A percentile compares a stretch with the other conserved stretches of the same genome.
phyloP scores from a whole-genome alignment of 2,329 filamentous ascomycete genomes.

The Diaporthe ampelina region DNA sequence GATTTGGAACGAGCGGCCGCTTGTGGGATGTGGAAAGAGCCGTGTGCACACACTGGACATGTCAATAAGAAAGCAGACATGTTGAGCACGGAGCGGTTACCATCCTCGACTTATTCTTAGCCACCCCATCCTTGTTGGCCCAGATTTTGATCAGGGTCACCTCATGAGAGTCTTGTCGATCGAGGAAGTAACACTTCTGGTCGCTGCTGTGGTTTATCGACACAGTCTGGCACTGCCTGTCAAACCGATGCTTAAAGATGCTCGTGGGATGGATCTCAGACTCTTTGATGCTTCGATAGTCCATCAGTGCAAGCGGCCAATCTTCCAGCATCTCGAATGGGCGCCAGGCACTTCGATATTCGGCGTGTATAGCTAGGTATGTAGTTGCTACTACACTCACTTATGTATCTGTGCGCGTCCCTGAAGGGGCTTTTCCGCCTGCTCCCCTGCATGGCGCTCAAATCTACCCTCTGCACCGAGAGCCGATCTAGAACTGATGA shows the following conservation, averaged over 20 bases:
- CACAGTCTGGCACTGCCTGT: slow-evolving; percentile 37
- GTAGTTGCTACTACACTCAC: no score
- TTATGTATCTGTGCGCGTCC: no score
- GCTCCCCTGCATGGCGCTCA: no score
- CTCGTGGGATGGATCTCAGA: slow-evolving; percentile 38
- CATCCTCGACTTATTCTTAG: no score
- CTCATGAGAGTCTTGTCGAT: slow-evolving; percentile 35
- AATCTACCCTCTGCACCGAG: no score
- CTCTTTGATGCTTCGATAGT: slow-evolving; percentile 35
- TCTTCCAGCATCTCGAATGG: no score
- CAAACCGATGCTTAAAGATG: slow-evolving; percentile 33
- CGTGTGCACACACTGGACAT: slow-evolving; percentile 45
- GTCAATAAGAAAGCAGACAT: neutral
- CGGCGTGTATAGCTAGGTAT: no score
- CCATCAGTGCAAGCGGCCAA: slow-evolving; percentile 20
- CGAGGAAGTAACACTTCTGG: slow-evolving; percentile 42
- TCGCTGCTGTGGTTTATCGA: slow-evolving; percentile 33
- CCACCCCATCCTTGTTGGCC: slow-evolving; percentile 37
- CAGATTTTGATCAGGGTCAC: slow-evolving; percentile 43
- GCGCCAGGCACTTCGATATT: neutral
- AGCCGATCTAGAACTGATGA: no score
- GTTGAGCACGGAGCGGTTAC: no score
- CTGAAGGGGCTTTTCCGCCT: no score
- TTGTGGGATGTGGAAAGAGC: slow-evolving; percentile 36
- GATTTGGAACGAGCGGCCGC: slow-evolving; percentile 28